Percentiles rank a stretch among this genome's conserved stretches.
phyloP scores from a whole-genome alignment of 1,284 basidiomycete genomes.

The Caloboletus firmus region DNA sequence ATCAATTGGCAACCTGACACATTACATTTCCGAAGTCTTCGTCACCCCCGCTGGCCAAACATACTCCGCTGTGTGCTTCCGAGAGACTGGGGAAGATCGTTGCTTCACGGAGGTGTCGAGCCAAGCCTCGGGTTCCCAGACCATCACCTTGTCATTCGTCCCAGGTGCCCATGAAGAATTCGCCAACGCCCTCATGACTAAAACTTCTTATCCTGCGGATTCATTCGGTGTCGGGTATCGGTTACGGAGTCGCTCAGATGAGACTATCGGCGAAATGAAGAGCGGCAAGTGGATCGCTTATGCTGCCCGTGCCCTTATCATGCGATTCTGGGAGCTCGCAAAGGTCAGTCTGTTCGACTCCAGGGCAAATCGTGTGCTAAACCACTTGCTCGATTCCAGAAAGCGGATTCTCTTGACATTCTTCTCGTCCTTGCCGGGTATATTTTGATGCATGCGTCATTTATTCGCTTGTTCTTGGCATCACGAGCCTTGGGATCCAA shows the following conservation, averaged over 20 bases:
- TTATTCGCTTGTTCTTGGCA: conserved; percentile 86
- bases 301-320: conserved; percentile 74
- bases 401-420: conserved; percentile 95
- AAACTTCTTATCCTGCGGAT: conserved; percentile 38
- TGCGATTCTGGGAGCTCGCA: conserved; percentile 85
- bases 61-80: conserved; percentile 41
- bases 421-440: conserved; percentile 95
- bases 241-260: conserved; percentile 41
- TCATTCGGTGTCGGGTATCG: conserved; percentile 44
- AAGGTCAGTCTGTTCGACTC: conserved; percentile 51
- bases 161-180: conserved; percentile 53
- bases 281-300: conserved; percentile 86
- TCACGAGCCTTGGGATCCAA: conserved; percentile 86
- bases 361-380: neutral
- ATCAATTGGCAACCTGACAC: conserved; percentile 49
- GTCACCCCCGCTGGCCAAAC: conserved; percentile 41
- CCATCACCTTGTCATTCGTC: conserved; percentile 60
- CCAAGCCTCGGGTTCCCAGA: conserved; percentile 41
- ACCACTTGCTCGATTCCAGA: conserved; percentile 43
- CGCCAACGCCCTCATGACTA: conserved; percentile 44
- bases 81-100: conserved; percentile 21
- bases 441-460: conserved; percentile 93
- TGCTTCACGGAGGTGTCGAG: conserved; percentile 46
- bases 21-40: conserved; percentile 47
- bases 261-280: conserved; percentile 64